phyloP scores from a whole-genome alignment of 2,329 filamentous ascomycete genomes.

The Penicillium brasilianum region DNA sequence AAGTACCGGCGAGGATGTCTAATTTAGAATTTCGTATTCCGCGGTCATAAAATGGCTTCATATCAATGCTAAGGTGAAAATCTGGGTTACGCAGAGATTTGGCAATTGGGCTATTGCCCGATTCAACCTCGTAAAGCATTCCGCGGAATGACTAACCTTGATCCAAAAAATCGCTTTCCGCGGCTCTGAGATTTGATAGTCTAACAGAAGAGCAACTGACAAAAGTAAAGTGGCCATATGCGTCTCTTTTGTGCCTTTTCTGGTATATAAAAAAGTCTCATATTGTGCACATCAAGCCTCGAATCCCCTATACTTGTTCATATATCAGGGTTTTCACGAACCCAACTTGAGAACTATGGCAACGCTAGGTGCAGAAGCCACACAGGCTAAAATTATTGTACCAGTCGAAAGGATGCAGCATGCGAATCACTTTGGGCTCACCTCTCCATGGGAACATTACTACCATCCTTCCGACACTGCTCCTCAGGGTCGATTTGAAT shows the following conservation, averaged over 20 bases:
- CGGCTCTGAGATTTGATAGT: background rate
- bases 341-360: background rate
- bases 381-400: background rate
- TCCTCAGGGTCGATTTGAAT: conserved; percentile 12
- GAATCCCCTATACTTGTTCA: background rate
- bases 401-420: background rate
- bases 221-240: background rate
- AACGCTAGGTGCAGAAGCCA: background rate
- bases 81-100: background rate
- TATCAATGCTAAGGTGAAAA: background rate
- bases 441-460: conserved; percentile 11
- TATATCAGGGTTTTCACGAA: background rate
- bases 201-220: background rate
- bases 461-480: conserved; percentile 8
- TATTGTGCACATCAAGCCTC: background rate
- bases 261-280: background rate
- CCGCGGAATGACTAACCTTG: background rate
- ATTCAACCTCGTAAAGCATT: background rate
- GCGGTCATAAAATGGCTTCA: background rate
- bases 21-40: too few relatives aligned
- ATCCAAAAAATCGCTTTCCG: background rate
- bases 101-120: background rate
- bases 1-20: background rate
- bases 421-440: background rate
- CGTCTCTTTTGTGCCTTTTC: background rate